A percentile compares a stretch with the other conserved stretches of the same genome.
Evolutionary conservation across 345 rosid genomes (phyloP).

Genomic region (Eucalyptus globulus): DNA sequence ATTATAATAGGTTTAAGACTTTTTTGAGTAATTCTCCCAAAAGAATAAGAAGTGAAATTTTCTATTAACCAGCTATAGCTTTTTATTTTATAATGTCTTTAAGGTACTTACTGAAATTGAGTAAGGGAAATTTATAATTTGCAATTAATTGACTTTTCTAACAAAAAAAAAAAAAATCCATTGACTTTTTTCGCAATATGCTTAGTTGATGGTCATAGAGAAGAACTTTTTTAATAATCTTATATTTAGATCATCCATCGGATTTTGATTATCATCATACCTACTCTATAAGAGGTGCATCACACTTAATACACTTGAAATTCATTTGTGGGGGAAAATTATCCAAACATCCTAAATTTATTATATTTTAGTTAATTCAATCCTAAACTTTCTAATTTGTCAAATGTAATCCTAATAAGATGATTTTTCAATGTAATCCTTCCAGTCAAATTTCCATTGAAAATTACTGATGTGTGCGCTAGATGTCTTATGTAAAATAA

Average conservation of each 20-base stretch:
- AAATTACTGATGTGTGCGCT: rapidly evolving
- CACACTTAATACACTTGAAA: not conserved
- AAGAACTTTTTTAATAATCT: not conserved
- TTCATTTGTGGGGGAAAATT: not conserved
- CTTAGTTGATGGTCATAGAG: not conserved
- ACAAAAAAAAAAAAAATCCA: not conserved
- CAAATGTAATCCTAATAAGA: not conserved
- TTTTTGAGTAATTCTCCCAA: not conserved
- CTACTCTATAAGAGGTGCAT: not conserved
- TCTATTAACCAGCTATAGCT: not conserved
- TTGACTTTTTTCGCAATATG: not conserved
- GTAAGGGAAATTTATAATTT: not conserved
- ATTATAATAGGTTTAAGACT: too few species aligned
- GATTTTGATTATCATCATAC: not conserved
- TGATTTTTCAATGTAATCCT: not conserved
- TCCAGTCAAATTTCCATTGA: rapidly evolving
- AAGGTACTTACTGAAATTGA: not conserved
- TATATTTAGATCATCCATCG: not conserved
- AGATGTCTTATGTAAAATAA: rapidly evolving
- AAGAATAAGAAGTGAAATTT: not conserved
- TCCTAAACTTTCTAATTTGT: not conserved
- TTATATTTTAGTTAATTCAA: rapidly evolving
- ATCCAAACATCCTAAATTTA: not conserved
- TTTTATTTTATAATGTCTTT: not conserved
- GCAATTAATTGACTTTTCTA: not conserved